phyloP scores from a whole-genome alignment of 1,284 basidiomycete genomes.

The Boletus sp. region DNA sequence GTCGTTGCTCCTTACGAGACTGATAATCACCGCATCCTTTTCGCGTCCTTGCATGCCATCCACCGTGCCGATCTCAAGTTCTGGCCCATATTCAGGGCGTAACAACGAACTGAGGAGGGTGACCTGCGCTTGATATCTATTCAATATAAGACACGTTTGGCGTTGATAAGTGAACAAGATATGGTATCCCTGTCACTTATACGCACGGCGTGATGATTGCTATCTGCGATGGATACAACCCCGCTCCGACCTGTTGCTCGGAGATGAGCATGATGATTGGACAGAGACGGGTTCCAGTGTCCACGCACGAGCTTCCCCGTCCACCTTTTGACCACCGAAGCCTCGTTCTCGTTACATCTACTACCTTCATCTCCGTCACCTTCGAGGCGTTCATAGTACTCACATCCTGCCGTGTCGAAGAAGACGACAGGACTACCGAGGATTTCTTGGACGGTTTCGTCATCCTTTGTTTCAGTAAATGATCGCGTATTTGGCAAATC shows the following conservation, averaged over 20 bases:
- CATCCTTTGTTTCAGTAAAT: slow-evolving; percentile 48
- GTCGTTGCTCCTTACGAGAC: slow-evolving; percentile 84
- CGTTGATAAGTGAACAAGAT: not conserved
- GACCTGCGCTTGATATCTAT: slow-evolving; percentile 87
- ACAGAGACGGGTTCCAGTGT: not conserved
- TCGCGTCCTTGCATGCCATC: slow-evolving; percentile 94
- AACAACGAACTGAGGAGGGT: slow-evolving; percentile 72
- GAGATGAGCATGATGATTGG: not conserved
- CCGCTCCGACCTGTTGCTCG: slow-evolving; percentile 55
- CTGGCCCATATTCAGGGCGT: slow-evolving; percentile 61
- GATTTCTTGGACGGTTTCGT: slow-evolving; percentile 56
- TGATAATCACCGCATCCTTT: slow-evolving; percentile 86
- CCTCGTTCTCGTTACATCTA: slow-evolving; percentile 91
- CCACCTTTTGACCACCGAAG: slow-evolving; percentile 78
- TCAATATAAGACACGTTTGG: slow-evolving; percentile 5
- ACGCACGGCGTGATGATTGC: slow-evolving; percentile 85
- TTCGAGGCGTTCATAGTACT: slow-evolving; percentile 79
- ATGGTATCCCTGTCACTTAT: not conserved
- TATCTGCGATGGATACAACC: slow-evolving; percentile 73
- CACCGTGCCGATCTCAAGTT: slow-evolving; percentile 85
- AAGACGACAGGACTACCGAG: slow-evolving; percentile 82
- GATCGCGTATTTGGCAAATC: slow-evolving; percentile 58
- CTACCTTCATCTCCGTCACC: slow-evolving; percentile 78
- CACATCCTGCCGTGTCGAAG: slow-evolving; percentile 90
- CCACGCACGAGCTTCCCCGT: slow-evolving; percentile 69